phyloP scores from a whole-genome alignment of 768 basidiomycete species.

The Pseudohyphozyma bogoriensis region DNA sequence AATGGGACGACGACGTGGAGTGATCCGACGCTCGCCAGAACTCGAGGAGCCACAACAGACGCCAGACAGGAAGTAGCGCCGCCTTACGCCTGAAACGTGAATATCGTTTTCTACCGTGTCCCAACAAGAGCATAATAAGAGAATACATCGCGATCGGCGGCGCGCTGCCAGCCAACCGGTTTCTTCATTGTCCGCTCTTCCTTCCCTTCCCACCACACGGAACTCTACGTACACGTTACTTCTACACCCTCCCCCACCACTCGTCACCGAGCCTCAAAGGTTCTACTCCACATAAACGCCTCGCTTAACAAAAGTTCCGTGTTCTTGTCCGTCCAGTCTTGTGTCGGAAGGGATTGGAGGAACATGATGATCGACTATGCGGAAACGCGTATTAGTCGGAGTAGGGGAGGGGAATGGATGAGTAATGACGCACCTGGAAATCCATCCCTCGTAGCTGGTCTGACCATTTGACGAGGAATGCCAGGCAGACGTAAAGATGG shows the following conservation, averaged over 20 bases:
- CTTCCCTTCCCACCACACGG: too few species aligned
- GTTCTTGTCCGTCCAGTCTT: constrained; percentile 80
- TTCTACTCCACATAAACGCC: constrained; percentile 60
- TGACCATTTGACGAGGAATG: constrained; percentile 92
- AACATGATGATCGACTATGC: constrained; percentile 96
- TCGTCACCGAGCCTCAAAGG: constrained; percentile 18
- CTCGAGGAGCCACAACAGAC: too few species aligned
- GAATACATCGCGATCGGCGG: too few species aligned
- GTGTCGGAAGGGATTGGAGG: constrained; percentile 76
- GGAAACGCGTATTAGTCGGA: not conserved
- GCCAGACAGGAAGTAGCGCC: too few species aligned
- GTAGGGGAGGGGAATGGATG: not conserved
- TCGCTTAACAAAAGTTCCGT: constrained; percentile 90
- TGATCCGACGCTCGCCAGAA: too few species aligned
- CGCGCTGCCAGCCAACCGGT: too few species aligned
- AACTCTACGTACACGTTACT: not conserved
- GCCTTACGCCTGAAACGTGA: too few species aligned
- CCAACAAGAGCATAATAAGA: too few species aligned
- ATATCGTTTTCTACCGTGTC: too few species aligned
- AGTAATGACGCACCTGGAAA: constrained; percentile 63
- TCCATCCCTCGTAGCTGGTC: constrained; percentile 90
- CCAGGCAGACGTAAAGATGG: constrained; percentile 95
- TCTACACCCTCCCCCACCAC: not conserved
- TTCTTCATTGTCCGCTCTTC: too few species aligned
- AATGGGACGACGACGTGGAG: too few species aligned